Evolutionary conservation across 1,284 basidiomycete genomes (phyloP).

Genomic region (Paramarasmius palmivorus): DNA sequence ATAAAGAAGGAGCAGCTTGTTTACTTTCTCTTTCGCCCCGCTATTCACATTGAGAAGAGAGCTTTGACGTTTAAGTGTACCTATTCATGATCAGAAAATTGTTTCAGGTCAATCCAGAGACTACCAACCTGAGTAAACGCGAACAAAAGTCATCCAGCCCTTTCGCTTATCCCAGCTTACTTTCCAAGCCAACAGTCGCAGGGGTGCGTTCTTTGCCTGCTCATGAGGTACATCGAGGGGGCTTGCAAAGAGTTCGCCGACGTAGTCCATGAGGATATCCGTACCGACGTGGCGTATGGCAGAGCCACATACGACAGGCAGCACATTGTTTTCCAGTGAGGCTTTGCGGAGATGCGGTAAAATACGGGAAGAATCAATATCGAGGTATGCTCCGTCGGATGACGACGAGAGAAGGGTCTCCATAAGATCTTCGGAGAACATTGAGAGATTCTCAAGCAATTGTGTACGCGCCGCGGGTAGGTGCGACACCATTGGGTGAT

Average conservation of each 20-base stretch:
- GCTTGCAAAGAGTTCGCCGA: constrained; percentile 79
- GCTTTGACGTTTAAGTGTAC: constrained; percentile 66
- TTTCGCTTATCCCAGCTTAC: constrained; percentile 82
- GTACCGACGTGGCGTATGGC: constrained; percentile 84
- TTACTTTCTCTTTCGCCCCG: constrained; percentile 70
- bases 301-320: constrained; percentile 84
- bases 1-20: constrained; percentile 81
- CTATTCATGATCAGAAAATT: constrained; percentile 40
- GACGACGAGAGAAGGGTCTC: constrained; percentile 65
- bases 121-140: constrained; percentile 79
- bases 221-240: constrained; percentile 64
- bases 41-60: constrained; percentile 69
- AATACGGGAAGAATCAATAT: constrained; percentile 49
- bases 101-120: constrained; percentile 1
- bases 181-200: constrained; percentile 84
- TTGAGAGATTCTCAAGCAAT: constrained; percentile 76
- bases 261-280: constrained; percentile 79
- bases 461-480: constrained; percentile 66
- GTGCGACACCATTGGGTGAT: constrained; percentile 68
- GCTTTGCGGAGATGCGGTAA: constrained; percentile 68
- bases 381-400: constrained; percentile 61
- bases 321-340: constrained; percentile 63
- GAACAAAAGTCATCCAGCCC: constrained; percentile 91
- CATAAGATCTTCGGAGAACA: constrained; percentile 80
- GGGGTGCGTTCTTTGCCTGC: constrained; percentile 46